These are phyloP conservation scores for Fragilaria radians DNA, from an alignment of 108 stramenopile genomes.

Conservation along the genomic window DNA sequence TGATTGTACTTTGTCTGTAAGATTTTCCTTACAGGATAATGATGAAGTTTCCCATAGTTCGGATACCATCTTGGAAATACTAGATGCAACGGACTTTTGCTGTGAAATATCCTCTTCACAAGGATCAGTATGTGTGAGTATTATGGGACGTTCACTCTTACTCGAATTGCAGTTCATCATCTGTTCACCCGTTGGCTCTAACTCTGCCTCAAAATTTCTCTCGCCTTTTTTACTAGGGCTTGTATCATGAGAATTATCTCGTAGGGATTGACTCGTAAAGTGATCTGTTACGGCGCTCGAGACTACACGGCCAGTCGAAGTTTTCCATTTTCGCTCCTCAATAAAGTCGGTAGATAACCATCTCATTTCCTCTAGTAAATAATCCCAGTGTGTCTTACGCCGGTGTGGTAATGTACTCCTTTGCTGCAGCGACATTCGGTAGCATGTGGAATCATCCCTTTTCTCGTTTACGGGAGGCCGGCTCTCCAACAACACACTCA, in stretches of 20 bases:
- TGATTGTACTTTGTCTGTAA: no score
- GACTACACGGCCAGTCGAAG: conserved; percentile 34
- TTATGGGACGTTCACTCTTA: background rate
- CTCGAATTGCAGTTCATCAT: background rate
- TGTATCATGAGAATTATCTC: background rate
- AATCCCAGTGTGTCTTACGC: conserved; percentile 81
- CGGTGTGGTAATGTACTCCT: conserved; percentile 13
- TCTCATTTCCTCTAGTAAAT: conserved; percentile 78
- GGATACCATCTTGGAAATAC: conserved; percentile 6
- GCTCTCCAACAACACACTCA: conserved; percentile 5
- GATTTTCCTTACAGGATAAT: no score
- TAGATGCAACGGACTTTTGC: background rate
- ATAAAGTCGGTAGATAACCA: conserved; percentile 86
- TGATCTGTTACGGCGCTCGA: conserved; percentile 12
- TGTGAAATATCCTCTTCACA: background rate
- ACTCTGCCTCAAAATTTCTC: background rate
- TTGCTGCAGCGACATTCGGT: conserved; percentile 1
- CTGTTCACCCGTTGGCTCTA: background rate
- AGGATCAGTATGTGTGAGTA: background rate
- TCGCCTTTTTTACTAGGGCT: background rate
- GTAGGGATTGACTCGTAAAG: background rate
- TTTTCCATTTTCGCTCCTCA: conserved; percentile 87
- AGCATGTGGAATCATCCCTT: background rate
- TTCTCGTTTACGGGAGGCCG: conserved; percentile 5
- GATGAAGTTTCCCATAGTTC: conserved; percentile 1